Evolutionary conservation across 2,329 filamentous ascomycete species (phyloP), one percentile per base, ranked within the genome.

Genomic region (Celoporthe dispersa): DNA sequence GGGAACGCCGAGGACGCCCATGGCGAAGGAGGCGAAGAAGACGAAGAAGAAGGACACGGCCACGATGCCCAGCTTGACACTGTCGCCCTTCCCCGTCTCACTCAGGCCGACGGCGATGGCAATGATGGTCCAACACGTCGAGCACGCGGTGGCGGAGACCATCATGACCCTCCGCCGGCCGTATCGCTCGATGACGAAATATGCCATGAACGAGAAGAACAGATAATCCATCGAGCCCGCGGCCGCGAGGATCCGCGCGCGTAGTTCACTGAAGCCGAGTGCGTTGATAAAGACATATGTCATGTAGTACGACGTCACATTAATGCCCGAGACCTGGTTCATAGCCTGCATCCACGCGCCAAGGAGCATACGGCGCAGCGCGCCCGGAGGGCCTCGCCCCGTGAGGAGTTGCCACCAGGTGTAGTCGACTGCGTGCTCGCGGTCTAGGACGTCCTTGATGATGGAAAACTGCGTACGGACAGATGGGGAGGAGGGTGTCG

Each of bases 371-470:
- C 73, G 39, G 14, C 72, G 67, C 37, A 72, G 16, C 5, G 65
- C 70, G 4, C 68, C 72, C 1, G 70, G 65, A 1, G 70, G 70
- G 1, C 70, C 81, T 31, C 78, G 78, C 4, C 82, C 81, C 22
- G 76, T 80, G 57, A 85, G 66, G 0, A 85, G 75, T 71, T 81
- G 79, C 78, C 77, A 80, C 83, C 81, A 86, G 51, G 77, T 81
- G 73, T 81, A 84, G 6, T 75, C 81, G 71, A 80, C 82, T 73
- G 79, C 78, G 44, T 83, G 78, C 70, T 85, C 83, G 16, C 80
- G 78, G 64, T 84, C 83, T 9, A 81, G 72, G 53, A 81, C 75
- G 59, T 78, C 76, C 65, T 79, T 79, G 73, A 79, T 79, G 65
- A 80, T 77, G 60, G 77, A 77, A 61, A 79, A 79, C 66, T 79